Evolutionary conservation across 2,329 filamentous ascomycete genomes (phyloP), one percentile per base, ranked within the genome.

Genomic region (Plectosphaerella plurivora): DNA sequence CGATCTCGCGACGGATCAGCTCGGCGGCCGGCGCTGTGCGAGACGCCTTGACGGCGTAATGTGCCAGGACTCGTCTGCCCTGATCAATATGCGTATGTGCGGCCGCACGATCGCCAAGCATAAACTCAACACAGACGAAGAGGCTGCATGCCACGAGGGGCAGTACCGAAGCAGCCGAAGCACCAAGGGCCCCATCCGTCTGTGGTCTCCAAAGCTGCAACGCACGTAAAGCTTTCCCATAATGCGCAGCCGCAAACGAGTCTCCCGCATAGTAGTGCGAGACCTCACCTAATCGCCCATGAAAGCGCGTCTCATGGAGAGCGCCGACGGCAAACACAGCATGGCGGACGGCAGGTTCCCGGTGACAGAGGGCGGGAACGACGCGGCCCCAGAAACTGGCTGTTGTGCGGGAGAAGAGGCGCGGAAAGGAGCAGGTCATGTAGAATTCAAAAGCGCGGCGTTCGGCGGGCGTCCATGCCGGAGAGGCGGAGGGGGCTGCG

Each of bases 121-220:
- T 66, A 57, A 78, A 78, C 61, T 82, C 79, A 47, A 81, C 73
- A 57, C 77, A 78, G 22, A 77, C 74, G 54, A 81, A 79, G 22
- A 81, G 63, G 1, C 78, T 60, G 55, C 76, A 79, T 7, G 73
- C 73, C 3, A 78, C 63, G 15, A 81, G 58, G 1, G 68, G 67
- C 0, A 70, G 58, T 1, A 61, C 60, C 6, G 61, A 59, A 1
- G 58, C 15, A 12, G 52, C 18, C 10, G 51, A 39, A 57, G n/a
- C 64, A 58, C 42, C 59, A 55, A 2, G 50, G 24, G 66, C 59
- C 53, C 69, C 68, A 18, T 73, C 69, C 39, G 71, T 56, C 18
- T 79, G 55, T 20, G 18, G 10, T 3, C 18, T 3, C 41, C 41
- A 44, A n/a, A 12, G 16, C 41, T 20, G 41, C 16, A 44, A 20